A percentile compares a stretch with the other conserved stretches of the same genome.
These are phyloP conservation scores for Suhomyces chickasaworum DNA, from an alignment of 1,139 yeast species.

Conservation along the genomic window DNA sequence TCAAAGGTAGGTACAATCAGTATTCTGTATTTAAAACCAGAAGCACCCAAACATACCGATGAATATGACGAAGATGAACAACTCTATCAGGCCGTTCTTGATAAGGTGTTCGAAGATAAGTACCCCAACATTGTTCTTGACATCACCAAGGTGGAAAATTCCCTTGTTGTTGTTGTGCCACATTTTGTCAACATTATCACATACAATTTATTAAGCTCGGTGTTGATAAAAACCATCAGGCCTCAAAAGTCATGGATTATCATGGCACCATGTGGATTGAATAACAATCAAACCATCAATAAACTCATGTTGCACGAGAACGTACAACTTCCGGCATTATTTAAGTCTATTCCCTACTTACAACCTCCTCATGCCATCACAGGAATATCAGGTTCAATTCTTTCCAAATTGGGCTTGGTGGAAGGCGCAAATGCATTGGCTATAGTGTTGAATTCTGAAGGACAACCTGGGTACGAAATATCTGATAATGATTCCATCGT, in stretches of 20 bases:
- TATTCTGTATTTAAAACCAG: constrained; percentile 23
- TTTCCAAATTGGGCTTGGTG: constrained; percentile 28
- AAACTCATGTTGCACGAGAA: constrained; percentile 28
- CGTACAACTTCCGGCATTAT: constrained; percentile 12
- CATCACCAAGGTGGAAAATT: constrained; percentile 19
- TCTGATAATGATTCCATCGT: constrained; percentile 39
- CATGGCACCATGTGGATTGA: constrained; percentile 39
- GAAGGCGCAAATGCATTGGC: constrained; percentile 18
- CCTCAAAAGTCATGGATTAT: constrained; percentile 29
- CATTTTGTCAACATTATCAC: constrained; percentile 35
- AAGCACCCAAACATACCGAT: constrained; percentile 20
- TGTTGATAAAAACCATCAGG: constrained; percentile 18
- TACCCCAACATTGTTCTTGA: constrained; percentile 31
- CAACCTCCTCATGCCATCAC: constrained; percentile 59
- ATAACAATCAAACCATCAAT: constrained; percentile 33
- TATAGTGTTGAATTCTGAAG: constrained; percentile 53
- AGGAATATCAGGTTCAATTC: constrained; percentile 50
- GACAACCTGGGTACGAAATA: constrained; percentile 58
- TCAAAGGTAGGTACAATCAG: constrained; percentile 25
- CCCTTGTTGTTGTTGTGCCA: constrained; percentile 32
- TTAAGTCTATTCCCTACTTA: constrained; percentile 33
- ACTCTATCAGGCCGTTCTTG: constrained; percentile 41
- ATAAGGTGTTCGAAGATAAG: constrained; percentile 24
- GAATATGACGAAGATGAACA: constrained; percentile 61
- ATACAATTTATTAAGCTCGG: constrained; percentile 33